A percentile compares a stretch with the other conserved stretches of the same genome.
These are phyloP conservation scores for Apiotrichum veenhuisii DNA, from an alignment of 1,284 basidiomycete genomes.

Conservation along the genomic window DNA sequence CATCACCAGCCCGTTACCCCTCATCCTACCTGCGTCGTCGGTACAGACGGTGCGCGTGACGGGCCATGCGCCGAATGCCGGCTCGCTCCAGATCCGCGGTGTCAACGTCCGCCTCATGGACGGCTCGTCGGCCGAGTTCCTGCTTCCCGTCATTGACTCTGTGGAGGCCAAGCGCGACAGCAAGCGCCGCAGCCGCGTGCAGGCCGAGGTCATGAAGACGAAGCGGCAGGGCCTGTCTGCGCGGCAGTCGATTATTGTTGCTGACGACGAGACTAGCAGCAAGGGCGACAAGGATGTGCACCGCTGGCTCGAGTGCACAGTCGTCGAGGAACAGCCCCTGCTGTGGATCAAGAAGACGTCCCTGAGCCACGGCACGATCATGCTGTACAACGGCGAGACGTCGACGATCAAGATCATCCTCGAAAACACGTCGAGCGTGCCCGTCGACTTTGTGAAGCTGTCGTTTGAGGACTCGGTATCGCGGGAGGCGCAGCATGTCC, in stretches of 20 bases:
- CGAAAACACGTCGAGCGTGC: conserved; percentile 76
- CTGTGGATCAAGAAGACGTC: conserved; percentile 80
- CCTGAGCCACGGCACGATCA: conserved; percentile 81
- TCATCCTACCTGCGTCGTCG: conserved; percentile 68
- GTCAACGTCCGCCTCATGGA: conserved; percentile 72
- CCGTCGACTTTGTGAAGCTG: conserved; percentile 78
- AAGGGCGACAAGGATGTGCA: conserved; percentile 7
- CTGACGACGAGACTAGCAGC: background rate
- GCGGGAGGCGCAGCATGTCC: conserved; percentile 64
- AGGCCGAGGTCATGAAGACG: conserved; percentile 51
- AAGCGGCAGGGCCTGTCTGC: conserved; percentile 38
- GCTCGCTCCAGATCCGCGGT: conserved; percentile 69
- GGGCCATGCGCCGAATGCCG: conserved; percentile 64
- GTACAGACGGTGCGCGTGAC: conserved; percentile 69
- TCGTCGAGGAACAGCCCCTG: conserved; percentile 80
- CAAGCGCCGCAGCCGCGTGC: conserved; percentile 51
- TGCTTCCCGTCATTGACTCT: conserved; percentile 69
- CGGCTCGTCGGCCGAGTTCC: conserved; percentile 66
- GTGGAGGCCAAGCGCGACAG: conserved; percentile 60
- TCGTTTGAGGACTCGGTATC: conserved; percentile 86
- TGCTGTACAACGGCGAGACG: conserved; percentile 91
- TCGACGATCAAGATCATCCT: conserved; percentile 76
- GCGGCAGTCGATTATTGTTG: conserved; percentile 13
- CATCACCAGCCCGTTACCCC: conserved; percentile 58
- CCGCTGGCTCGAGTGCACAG: conserved; percentile 49